Conservation (phyloP, 805 yeast genomes). For the Ogataea philodendri region DNA sequence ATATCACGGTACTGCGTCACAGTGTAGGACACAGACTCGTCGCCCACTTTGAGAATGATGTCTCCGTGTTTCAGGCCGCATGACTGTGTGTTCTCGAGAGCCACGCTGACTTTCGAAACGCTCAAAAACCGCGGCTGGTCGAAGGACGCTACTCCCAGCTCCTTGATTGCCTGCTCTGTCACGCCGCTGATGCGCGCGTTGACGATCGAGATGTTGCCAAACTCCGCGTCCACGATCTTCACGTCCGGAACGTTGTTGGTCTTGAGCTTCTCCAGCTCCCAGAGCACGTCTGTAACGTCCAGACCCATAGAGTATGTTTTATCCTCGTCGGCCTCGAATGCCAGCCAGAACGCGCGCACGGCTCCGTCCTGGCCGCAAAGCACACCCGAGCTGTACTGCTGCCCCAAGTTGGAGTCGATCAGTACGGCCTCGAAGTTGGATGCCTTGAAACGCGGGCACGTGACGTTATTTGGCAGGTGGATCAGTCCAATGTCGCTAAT, state of each 20-base stretch:
- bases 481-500: conserved; percentile 75
- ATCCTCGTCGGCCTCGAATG: conserved; percentile 73
- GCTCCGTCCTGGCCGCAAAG: conserved; percentile 75
- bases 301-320: conserved; percentile 73
- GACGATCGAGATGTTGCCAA: conserved; percentile 61
- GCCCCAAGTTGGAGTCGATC: conserved; percentile 68
- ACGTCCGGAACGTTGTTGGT: conserved; percentile 51
- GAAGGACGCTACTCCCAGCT: conserved; percentile 52
- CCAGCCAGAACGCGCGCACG: conserved; percentile 80
- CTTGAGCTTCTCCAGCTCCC: conserved; percentile 55
- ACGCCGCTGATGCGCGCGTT: conserved; percentile 87
- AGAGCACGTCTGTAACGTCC: conserved; percentile 63
- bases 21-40: too few species aligned
- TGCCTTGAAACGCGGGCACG: conserved; percentile 80
- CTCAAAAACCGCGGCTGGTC: conserved; percentile 73
- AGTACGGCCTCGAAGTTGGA: conserved; percentile 76
- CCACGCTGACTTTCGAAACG: conserved; percentile 58
- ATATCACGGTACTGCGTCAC: conserved; percentile 69
- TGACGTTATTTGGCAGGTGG: conserved; percentile 65
- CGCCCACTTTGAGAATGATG: conserved; percentile 70
- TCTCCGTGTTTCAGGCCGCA: conserved; percentile 61
- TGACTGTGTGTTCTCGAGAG: conserved; percentile 28
- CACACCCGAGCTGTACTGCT: conserved; percentile 74
- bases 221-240: conserved; percentile 77
- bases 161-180: conserved; percentile 74